These are phyloP conservation scores for Cinchona pubescens DNA, from an alignment of 257 asterid species.

Conservation along the genomic window DNA sequence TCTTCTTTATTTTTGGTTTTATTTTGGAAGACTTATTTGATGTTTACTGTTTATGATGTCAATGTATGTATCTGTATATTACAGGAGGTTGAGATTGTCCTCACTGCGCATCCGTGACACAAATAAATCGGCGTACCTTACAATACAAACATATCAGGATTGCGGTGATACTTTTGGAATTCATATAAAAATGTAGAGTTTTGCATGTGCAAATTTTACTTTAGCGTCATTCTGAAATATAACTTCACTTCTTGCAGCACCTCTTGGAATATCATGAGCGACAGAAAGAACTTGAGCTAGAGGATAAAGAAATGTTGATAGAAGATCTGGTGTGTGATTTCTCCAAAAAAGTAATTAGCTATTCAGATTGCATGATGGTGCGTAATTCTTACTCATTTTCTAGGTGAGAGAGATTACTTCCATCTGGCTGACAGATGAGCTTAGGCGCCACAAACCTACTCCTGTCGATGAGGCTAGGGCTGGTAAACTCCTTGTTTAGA, in stretches of 20 bases:
- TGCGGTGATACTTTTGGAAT: constrained; percentile 49
- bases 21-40: not conserved
- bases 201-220: not conserved
- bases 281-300: constrained; percentile 67
- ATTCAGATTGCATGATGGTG: not conserved
- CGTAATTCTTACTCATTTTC: constrained; percentile 18
- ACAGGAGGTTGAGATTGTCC: constrained; percentile 96
- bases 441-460: constrained; percentile 95
- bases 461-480: constrained; percentile 99
- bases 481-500: constrained; percentile 41
- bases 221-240: not conserved
- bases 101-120: constrained; percentile 99
- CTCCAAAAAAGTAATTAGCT: not conserved
- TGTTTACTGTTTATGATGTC: not conserved
- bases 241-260: constrained; percentile 54
- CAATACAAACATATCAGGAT: constrained; percentile 94
- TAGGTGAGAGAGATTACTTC: constrained; percentile 94
- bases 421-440: constrained; percentile 98
- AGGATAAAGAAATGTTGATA: constrained; percentile 85
- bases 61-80: constrained; percentile 17
- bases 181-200: not conserved
- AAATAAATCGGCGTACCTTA: constrained; percentile 85
- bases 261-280: constrained; percentile 86
- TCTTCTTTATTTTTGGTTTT: not conserved
- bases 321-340: constrained; percentile 76